phyloP scores from a whole-genome alignment of 139 green algal species.

The Chlorella sorokiniana region DNA sequence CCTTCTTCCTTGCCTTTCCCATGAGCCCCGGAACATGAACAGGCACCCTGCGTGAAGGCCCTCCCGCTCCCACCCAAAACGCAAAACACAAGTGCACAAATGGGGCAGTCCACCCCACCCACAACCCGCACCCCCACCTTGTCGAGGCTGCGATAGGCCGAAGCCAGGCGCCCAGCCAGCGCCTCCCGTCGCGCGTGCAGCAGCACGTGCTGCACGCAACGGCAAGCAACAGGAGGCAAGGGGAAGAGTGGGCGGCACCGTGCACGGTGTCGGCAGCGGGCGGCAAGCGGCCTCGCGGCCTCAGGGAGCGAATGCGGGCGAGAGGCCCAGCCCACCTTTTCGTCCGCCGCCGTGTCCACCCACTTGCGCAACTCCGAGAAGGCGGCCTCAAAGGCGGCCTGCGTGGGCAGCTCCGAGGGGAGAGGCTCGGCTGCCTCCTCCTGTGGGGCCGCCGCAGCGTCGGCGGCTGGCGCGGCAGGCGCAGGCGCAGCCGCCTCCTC shows the following conservation, averaged over 20 bases:
- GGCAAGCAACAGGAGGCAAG: too few species aligned
- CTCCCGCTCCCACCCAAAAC: too few species aligned
- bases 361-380: constrained; percentile 67
- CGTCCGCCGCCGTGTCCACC: constrained; percentile 64
- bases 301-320: too few species aligned
- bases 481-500: neutral
- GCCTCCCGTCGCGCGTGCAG: constrained; percentile 70
- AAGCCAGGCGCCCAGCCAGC: constrained; percentile 41
- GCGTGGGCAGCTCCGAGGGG: too few species aligned
- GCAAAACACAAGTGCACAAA: too few species aligned
- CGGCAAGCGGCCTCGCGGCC: too few species aligned
- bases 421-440: neutral
- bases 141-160: constrained; percentile 44
- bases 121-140: constrained; percentile 31
- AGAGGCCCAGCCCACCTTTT: constrained; percentile 13
- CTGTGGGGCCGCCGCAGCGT: neutral
- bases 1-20: too few species aligned
- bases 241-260: too few species aligned
- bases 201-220: constrained; percentile 48
- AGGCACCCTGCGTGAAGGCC: too few species aligned
- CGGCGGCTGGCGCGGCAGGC: neutral
- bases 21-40: too few species aligned
- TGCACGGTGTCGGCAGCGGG: too few species aligned
- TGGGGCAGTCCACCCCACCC: neutral
- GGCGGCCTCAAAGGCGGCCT: constrained; percentile 30